Conservation (phyloP, 2,329 filamentous ascomycete species). For the Diplodia corticola region DNA sequence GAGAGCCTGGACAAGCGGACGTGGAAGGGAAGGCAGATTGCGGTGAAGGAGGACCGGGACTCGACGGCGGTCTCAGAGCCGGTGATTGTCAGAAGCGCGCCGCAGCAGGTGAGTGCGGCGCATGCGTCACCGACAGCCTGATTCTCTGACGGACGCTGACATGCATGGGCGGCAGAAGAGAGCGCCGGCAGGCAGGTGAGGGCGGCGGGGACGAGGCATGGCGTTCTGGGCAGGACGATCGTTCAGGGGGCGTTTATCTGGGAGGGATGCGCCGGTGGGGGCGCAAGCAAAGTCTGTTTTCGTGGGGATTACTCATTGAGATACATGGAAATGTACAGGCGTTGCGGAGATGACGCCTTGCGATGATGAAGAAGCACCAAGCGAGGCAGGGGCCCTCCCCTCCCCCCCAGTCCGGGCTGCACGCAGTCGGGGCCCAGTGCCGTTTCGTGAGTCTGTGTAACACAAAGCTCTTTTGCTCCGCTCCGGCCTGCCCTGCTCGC, state of each 20-base stretch:
- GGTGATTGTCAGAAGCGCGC: conserved; percentile 33
- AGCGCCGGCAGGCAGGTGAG: background rate
- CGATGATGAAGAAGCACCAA: conserved; percentile 4
- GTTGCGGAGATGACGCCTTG: background rate
- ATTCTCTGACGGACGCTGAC: conserved; percentile 5
- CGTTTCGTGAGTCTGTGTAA: conserved; percentile 3
- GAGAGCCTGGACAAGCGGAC: conserved; percentile 30
- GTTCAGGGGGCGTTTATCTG: background rate
- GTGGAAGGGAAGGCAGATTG: conserved; percentile 36
- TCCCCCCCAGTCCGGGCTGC: background rate
- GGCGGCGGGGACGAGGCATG: background rate
- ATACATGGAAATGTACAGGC: background rate
- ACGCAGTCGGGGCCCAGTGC: background rate
- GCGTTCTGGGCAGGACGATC: background rate
- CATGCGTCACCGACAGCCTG: background rate
- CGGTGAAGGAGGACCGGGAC: conserved; percentile 38
- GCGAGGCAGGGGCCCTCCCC: conserved; percentile 12
- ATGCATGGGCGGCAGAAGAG: conserved; percentile 3
- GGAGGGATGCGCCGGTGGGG: background rate
- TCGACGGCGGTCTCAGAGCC: conserved; percentile 36
- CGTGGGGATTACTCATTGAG: background rate
- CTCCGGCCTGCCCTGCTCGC: background rate
- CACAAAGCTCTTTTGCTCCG: background rate
- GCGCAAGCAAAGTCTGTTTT: background rate
- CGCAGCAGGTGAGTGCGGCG: conserved; percentile 11